These are phyloP conservation scores for Blastocladiella britannica DNA, from an alignment of 192 early-diverging fungal genomes.

Conservation along the genomic window DNA sequence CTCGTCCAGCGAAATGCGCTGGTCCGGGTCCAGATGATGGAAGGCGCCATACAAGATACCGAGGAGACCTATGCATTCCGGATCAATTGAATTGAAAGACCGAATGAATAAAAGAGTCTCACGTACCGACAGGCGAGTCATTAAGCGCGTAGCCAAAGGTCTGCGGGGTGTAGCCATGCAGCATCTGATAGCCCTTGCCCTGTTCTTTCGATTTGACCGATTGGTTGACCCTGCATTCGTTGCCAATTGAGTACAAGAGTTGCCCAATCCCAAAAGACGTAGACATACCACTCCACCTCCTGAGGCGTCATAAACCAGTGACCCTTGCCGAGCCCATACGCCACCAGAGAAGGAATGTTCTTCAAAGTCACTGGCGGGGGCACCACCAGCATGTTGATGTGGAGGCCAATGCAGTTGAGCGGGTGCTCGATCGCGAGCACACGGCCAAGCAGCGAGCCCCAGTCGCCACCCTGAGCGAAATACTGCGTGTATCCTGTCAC, in stretches of 20 bases:
- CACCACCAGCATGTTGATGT: slow-evolving; percentile 14
- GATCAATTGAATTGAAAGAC: no score
- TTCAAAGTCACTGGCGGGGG: slow-evolving; percentile 8
- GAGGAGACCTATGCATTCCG: no score
- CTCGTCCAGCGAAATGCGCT: slow-evolving; percentile 15
- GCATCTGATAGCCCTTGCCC: no score
- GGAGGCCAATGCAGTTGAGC: slow-evolving; percentile 17
- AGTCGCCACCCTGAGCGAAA: slow-evolving; percentile 32
- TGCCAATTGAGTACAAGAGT: no score
- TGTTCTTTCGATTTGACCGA: no score
- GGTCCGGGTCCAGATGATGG: slow-evolving; percentile 9
- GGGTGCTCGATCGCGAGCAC: slow-evolving; percentile 21
- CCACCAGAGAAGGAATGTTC: slow-evolving; percentile 8
- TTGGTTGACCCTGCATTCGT: no score
- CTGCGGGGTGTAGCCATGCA: slow-evolving; percentile 30
- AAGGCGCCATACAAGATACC: no score
- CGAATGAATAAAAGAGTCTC: no score
- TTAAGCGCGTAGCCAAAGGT: slow-evolving; percentile 24
- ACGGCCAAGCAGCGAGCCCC: slow-evolving; percentile 23
- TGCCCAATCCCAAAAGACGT: slow-evolving; percentile 8
- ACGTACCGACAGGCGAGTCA: slow-evolving; percentile 16
- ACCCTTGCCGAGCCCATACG: slow-evolving; percentile 9
- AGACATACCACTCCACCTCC: slow-evolving; percentile 8
- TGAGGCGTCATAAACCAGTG: slow-evolving; percentile 4
- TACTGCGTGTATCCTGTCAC: slow-evolving; percentile 28